phyloP scores from a whole-genome alignment of 169 alveolate species.

The Plasmodium chabaudi region DNA sequence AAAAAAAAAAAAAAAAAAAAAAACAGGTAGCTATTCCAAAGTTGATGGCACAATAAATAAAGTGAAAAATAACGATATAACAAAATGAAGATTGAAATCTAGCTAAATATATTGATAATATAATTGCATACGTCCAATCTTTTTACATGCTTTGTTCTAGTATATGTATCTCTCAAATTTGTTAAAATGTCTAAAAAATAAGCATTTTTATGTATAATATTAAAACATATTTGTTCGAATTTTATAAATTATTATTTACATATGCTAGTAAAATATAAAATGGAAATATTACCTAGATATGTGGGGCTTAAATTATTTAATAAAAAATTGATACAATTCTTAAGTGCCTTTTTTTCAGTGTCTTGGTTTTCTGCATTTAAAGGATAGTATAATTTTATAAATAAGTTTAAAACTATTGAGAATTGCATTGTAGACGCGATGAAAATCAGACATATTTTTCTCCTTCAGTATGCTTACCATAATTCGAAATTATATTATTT shows the following conservation, averaged over 20 bases:
- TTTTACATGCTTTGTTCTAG: conserved; percentile 54
- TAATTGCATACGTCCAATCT: conserved; percentile 46
- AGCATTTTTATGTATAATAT: conserved; percentile 9
- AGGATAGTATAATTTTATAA: neutral
- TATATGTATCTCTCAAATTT: conserved; percentile 22
- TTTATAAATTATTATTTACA: neutral
- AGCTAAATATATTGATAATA: conserved; percentile 35
- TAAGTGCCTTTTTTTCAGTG: conserved; percentile 18
- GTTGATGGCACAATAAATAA: too few relatives aligned
- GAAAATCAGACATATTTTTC: neutral
- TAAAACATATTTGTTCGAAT: neutral
- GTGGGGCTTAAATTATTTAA: conserved; percentile 10
- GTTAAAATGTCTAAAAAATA: conserved; percentile 22
- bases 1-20: neutral
- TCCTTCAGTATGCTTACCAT: conserved; percentile 1
- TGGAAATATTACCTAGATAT: conserved; percentile 15
- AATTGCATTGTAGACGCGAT: neutral
- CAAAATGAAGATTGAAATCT: neutral
- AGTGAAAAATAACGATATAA: too few relatives aligned
- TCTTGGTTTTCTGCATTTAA: conserved; percentile 17
- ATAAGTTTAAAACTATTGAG: neutral
- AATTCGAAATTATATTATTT: conserved; percentile 11
- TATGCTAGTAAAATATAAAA: neutral
- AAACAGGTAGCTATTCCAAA: neutral
- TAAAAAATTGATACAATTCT: conserved; percentile 27